phyloP scores from a whole-genome alignment of 2,329 filamentous ascomycete species.

The Microcyclospora pomicola region DNA sequence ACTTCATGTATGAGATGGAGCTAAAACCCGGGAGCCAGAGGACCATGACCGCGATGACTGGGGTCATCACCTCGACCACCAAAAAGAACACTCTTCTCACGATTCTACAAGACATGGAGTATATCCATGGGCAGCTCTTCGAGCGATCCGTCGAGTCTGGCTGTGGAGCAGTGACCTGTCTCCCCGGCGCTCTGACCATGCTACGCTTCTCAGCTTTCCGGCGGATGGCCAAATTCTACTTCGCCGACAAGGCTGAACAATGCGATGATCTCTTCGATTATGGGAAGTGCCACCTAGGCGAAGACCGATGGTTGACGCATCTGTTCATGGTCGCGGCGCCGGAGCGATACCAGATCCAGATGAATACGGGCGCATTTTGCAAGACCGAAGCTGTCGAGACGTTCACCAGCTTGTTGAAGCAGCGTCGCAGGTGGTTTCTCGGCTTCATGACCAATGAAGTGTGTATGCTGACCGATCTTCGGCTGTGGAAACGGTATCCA shows the following conservation, averaged over 20 bases:
- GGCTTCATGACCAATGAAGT: slow-evolving; percentile 64
- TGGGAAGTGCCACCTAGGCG: slow-evolving; percentile 85
- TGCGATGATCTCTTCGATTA: slow-evolving; percentile 95
- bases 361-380: slow-evolving; percentile 96
- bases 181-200: slow-evolving; percentile 91
- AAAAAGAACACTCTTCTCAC: slow-evolving; percentile 80
- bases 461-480: slow-evolving; percentile 90
- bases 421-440: slow-evolving; percentile 89
- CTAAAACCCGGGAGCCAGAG: slow-evolving; percentile 80
- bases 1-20: slow-evolving; percentile 98
- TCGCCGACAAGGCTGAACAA: slow-evolving; percentile 89
- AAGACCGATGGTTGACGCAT: slow-evolving; percentile 94
- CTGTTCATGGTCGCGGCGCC: slow-evolving; percentile 97
- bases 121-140: slow-evolving; percentile 91
- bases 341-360: slow-evolving; percentile 87
- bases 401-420: slow-evolving; percentile 74
- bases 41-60: slow-evolving; percentile 95
- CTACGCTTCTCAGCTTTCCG: slow-evolving; percentile 91
- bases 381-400: slow-evolving; percentile 95
- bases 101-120: slow-evolving; percentile 93
- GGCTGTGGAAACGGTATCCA: slow-evolving; percentile 84
- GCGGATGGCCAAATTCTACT: slow-evolving; percentile 96
- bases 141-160: slow-evolving; percentile 91
- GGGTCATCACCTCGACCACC: slow-evolving; percentile 89
- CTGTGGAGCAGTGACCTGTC: slow-evolving; percentile 84